Evolutionary conservation across 768 basidiomycete genomes (phyloP).

Genomic region (Lactifluus pinguis): DNA sequence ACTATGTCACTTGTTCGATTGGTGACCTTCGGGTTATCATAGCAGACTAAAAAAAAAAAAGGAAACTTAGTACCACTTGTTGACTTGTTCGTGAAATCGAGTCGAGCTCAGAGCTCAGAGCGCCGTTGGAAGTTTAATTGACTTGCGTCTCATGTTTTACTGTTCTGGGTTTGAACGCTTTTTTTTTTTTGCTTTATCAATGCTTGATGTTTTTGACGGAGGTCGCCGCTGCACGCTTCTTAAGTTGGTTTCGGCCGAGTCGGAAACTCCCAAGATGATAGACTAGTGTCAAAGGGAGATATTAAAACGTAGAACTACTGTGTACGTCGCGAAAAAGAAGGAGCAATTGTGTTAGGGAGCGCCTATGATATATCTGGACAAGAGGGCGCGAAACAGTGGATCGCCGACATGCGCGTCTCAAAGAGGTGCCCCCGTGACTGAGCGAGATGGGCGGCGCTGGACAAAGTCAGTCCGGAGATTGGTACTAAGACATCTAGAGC

Average conservation of each 20-base stretch:
- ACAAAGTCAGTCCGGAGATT: not conserved
- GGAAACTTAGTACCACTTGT: not conserved
- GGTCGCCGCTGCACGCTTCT: not conserved
- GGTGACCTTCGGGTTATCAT: slow-evolving; percentile 54
- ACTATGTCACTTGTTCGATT: slow-evolving; percentile 72
- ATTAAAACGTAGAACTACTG: not conserved
- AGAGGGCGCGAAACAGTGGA: slow-evolving; percentile 7
- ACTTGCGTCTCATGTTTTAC: not conserved
- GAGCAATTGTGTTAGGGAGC: not conserved
- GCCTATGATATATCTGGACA: slow-evolving; percentile 4
- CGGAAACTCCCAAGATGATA: not conserved
- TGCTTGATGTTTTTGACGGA: not conserved
- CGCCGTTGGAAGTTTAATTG: slow-evolving; percentile 7
- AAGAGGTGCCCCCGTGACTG: not conserved
- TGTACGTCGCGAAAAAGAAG: too few relatives aligned
- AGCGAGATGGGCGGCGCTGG: slow-evolving; percentile 14
- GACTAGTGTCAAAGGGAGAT: not conserved
- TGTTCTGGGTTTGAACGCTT: not conserved
- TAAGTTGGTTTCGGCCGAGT: not conserved
- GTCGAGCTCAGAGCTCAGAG: not conserved
- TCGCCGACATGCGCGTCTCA: slow-evolving; percentile 4
- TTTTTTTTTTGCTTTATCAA: not conserved
- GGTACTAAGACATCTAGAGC: slow-evolving; percentile 8
- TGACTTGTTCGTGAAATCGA: not conserved
- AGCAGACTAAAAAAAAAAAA: not conserved